A percentile compares a stretch with the other conserved stretches of the same genome.
Conservation (phyloP, 805 yeast genomes). For the Metschnikowia noctiluminum region DNA sequence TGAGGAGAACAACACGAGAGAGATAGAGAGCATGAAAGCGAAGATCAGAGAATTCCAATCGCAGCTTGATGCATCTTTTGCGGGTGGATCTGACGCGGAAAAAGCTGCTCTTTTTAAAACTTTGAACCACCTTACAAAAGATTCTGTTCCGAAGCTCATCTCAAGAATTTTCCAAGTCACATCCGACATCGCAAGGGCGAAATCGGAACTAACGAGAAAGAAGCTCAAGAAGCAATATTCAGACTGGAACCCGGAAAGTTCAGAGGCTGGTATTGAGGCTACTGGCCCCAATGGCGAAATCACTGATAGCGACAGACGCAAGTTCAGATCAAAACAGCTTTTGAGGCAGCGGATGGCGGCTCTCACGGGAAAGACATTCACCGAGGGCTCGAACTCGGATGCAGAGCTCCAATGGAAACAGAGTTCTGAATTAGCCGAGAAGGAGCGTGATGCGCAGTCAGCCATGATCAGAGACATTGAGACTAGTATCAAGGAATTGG, state of each 20-base stretch:
- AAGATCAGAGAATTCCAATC: constrained; percentile 50
- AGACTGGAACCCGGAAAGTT: constrained; percentile 42
- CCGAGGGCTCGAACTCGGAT: constrained; percentile 46
- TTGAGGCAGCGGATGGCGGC: constrained; percentile 89
- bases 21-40: constrained; percentile 61
- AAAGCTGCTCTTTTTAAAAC: constrained; percentile 52
- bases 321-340: constrained; percentile 74
- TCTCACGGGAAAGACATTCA: constrained; percentile 70
- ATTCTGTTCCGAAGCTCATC: constrained; percentile 69
- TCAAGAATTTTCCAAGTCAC: constrained; percentile 61
- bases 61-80: constrained; percentile 25
- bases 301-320: constrained; percentile 78
- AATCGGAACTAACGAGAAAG: constrained; percentile 59
- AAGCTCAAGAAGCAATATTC: constrained; percentile 63
- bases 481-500: constrained; percentile 62
- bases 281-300: constrained; percentile 85
- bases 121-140: constrained; percentile 58
- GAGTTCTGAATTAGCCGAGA: constrained; percentile 48
- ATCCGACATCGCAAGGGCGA: constrained; percentile 62
- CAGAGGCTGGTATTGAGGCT: constrained; percentile 52
- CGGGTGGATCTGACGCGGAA: constrained; percentile 39
- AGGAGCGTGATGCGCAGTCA: constrained; percentile 54
- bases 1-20: constrained; percentile 43
- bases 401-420: constrained; percentile 53
- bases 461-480: constrained; percentile 69